Percentiles rank a stretch among this genome's conserved stretches.
Conservation (phyloP, 2,329 filamentous ascomycete species). For the Trichothecium roseum region DNA sequence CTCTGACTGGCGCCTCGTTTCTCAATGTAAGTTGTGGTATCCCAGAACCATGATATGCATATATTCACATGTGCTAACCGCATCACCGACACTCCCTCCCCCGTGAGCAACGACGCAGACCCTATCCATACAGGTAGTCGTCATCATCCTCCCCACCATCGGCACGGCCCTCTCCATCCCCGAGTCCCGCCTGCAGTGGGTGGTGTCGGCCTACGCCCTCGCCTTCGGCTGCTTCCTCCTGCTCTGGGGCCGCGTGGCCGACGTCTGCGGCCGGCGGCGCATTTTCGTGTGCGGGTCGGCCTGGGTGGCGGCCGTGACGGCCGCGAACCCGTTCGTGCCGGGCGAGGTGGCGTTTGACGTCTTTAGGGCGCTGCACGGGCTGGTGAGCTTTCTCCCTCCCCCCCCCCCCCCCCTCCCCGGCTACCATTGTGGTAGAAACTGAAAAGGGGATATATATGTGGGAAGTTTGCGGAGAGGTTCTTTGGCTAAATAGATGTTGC, state of each 20-base stretch:
- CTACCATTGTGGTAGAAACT: background rate
- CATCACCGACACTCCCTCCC: no score
- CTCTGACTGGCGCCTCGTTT: conserved; percentile 44
- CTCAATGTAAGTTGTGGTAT: conserved; percentile 32
- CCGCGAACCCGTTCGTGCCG: conserved; percentile 52
- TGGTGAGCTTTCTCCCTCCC: conserved; percentile 26
- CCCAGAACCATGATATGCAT: background rate
- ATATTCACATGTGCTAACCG: no score
- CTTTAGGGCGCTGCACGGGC: conserved; percentile 55
- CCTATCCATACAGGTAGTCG: conserved; percentile 45
- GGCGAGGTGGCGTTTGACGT: conserved; percentile 60
- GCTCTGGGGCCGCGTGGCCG: conserved; percentile 57
- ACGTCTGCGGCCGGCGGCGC: conserved; percentile 54
- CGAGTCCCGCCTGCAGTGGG: conserved; percentile 51
- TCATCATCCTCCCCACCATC: conserved; percentile 55
- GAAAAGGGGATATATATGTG: background rate
- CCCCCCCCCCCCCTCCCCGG: background rate
- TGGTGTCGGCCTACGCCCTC: conserved; percentile 55
- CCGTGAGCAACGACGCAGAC: conserved; percentile 21
- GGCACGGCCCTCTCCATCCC: conserved; percentile 45
- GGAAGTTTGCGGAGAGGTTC: background rate
- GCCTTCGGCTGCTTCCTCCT: conserved; percentile 59
- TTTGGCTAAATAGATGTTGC: background rate
- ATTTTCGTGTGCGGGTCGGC: conserved; percentile 56
- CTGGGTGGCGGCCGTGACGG: conserved; percentile 49